phyloP scores from a whole-genome alignment of 1,139 yeast genomes.

The Candida sojae region DNA sequence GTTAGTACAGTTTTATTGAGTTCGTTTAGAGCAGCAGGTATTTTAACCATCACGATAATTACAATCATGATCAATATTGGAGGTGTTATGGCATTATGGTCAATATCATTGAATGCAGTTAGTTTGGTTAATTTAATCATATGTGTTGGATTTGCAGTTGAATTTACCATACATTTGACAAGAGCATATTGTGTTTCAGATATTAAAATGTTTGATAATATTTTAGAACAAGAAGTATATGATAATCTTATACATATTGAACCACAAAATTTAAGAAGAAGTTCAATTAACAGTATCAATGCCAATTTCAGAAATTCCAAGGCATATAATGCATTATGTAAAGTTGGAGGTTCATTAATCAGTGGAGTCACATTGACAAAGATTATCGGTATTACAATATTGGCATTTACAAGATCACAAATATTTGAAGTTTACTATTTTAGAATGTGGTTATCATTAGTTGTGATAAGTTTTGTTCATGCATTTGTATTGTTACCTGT shows the following conservation, averaged over 20 bases:
- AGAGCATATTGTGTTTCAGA: slow-evolving; percentile 59
- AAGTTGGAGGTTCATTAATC: slow-evolving; percentile 84
- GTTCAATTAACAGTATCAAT: slow-evolving; percentile 7
- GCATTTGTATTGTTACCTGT: slow-evolving; percentile 80
- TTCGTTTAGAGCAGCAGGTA: slow-evolving; percentile 58
- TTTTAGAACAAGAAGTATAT: slow-evolving; percentile 15
- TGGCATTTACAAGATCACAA: slow-evolving; percentile 83
- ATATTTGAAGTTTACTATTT: slow-evolving; percentile 91
- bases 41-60: slow-evolving; percentile 59
- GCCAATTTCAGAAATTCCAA: slow-evolving; percentile 17
- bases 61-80: slow-evolving; percentile 73
- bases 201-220: slow-evolving; percentile 16
- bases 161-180: slow-evolving; percentile 86
- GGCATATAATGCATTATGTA: slow-evolving; percentile 60
- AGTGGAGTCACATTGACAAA: slow-evolving; percentile 91
- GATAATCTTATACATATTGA: slow-evolving; percentile 17
- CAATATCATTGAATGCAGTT: slow-evolving; percentile 83
- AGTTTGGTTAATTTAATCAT: slow-evolving; percentile 85
- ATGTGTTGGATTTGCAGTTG: slow-evolving; percentile 91
- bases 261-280: slow-evolving; percentile 5
- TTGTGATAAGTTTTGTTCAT: slow-evolving; percentile 75
- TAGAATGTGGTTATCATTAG: slow-evolving; percentile 91
- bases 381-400: slow-evolving; percentile 79
- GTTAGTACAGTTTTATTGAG: slow-evolving; percentile 66
- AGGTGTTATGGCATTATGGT: slow-evolving; percentile 77